Base-by-base conservation (phyloP, 129 eudicot species). In the Logfia minima region DNA sequence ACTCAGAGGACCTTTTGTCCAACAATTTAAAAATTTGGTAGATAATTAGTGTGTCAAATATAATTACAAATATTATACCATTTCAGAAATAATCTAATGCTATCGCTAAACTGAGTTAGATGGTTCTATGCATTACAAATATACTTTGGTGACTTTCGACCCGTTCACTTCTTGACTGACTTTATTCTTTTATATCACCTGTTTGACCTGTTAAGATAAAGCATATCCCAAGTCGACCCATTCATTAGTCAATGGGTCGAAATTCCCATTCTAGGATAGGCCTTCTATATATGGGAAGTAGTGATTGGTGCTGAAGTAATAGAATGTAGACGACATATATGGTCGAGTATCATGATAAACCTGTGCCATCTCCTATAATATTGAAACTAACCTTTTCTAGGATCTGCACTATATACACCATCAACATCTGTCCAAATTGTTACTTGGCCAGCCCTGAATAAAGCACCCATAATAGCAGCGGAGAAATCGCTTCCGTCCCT, bases 371-470 rank as follows among this genome's bases (percentile, higher is more conserved):
- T 37, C 48, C 37, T 66, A 48, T 21, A 28, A 74, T n/a, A 10
- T 14, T 4, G 52, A 66, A 59, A 75, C 71, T 71, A 80, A 95
- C 99, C 99, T 95, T 95, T 95, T 79, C 96, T 87, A 56, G 99
- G 99, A 60, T 95, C 99, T 66, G 99, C 99, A 85, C 99, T 95
- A 80, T 95, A 95, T 4, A 92, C 95, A 65, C 99, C 99, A 82
- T 95, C 88, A 62, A 95, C 99, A 78, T 95, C 99, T 18, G 99
- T 95, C 99, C 99, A 95, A 61, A 95, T 95, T 32, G 97, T 95
- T 61, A 92, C 99, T 84, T 95, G 97, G 39, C 87, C 88, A 0
- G 99, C 97, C 84, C 79, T 85, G 66, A 92, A 77, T 52, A 95
- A 82, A 43, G 99, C 90, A 65, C 97, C 97, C 99, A 95, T 86